Evolutionary conservation across 2,329 filamentous ascomycete species (phyloP).

Genomic region (Cercospora sp.): DNA sequence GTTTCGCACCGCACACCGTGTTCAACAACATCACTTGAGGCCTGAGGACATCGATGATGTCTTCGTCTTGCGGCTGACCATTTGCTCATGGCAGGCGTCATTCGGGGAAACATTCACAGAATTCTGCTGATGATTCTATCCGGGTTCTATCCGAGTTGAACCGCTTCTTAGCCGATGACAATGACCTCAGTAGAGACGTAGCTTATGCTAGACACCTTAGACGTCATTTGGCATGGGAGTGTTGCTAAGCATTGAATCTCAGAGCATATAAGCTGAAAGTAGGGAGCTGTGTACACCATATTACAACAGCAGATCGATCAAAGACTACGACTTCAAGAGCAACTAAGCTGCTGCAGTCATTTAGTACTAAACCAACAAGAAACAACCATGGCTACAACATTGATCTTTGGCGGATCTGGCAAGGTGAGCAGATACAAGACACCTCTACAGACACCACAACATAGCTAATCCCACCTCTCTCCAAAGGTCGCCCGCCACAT

Average conservation of each 20-base stretch:
- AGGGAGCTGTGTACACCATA: background rate
- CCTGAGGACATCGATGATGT: background rate
- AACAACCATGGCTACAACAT: constrained; percentile 30
- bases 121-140: background rate
- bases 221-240: constrained; percentile 8
- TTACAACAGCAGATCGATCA: background rate
- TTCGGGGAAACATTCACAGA: background rate
- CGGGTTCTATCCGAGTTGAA: background rate
- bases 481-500: constrained; percentile 42
- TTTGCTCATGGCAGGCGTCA: background rate
- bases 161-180: constrained; percentile 6
- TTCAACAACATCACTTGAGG: background rate
- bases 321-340: background rate
- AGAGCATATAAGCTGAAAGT: background rate
- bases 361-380: background rate
- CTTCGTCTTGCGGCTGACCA: background rate
- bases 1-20: background rate
- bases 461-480: constrained; percentile 39
- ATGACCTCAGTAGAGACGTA: constrained; percentile 5
- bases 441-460: constrained; percentile 18
- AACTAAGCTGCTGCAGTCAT: background rate
- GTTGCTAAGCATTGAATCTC: background rate
- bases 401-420: constrained; percentile 43
- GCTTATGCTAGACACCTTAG: background rate
- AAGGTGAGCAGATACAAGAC: constrained; percentile 31